Percentiles rank a stretch among this genome's conserved stretches.
Conservation (phyloP, 352 stramenopile species). For the Pythium sukuiense region DNA sequence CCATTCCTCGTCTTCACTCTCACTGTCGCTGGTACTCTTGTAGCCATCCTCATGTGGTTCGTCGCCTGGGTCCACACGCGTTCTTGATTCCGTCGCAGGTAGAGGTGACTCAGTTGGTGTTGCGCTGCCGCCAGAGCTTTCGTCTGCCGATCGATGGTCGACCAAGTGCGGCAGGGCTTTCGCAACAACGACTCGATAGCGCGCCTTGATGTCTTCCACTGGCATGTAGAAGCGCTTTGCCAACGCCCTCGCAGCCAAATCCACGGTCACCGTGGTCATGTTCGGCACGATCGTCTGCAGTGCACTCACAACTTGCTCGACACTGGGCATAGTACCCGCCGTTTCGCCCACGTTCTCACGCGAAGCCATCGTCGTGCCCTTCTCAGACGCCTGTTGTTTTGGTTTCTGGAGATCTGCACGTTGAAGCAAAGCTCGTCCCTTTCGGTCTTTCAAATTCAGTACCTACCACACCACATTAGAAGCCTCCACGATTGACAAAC, state of each 20-base stretch:
- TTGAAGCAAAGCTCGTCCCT: slow-evolving; percentile 3
- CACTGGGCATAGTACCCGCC: neutral
- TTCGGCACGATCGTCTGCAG: neutral
- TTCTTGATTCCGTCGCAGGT: too few species aligned
- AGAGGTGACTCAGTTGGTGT: too few species aligned
- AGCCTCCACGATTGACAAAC: neutral
- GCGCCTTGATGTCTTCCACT: neutral
- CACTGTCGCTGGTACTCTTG: neutral
- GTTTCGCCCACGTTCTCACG: neutral
- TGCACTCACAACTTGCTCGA: neutral
- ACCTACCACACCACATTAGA: slow-evolving; percentile 4
- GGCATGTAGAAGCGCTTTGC: slow-evolving; percentile 2
- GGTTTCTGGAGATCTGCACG: slow-evolving; percentile 3
- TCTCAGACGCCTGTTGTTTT: neutral
- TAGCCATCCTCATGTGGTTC: too few species aligned
- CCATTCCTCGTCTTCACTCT: neutral
- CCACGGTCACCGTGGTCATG: neutral
- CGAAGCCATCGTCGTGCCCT: neutral
- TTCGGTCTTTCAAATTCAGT: neutral
- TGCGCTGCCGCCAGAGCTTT: neutral
- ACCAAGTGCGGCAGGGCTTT: neutral
- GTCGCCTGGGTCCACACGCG: too few species aligned
- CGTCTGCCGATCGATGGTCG: neutral
- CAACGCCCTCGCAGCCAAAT: neutral
- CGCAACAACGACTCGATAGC: neutral